These are phyloP conservation scores for Chaetothyriales sp. DNA, from an alignment of 2,329 filamentous ascomycete genomes.

Conservation along the genomic window DNA sequence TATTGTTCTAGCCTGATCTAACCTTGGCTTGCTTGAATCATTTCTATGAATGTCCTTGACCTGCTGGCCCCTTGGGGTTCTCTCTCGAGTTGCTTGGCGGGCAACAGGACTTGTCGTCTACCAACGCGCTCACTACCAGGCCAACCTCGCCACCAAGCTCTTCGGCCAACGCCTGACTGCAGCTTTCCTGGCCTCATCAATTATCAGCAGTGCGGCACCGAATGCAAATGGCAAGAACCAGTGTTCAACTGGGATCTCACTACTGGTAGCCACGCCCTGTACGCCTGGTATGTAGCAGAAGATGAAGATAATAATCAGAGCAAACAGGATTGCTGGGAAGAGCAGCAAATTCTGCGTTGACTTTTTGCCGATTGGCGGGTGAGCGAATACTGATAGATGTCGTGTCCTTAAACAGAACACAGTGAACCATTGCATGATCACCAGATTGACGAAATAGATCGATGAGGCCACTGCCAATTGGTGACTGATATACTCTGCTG, in stretches of 20 bases:
- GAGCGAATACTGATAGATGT: slow-evolving; percentile 55
- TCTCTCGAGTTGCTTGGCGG: background rate
- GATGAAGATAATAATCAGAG: slow-evolving; percentile 55
- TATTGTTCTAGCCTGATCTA: slow-evolving; percentile 1
- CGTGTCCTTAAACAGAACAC: slow-evolving; percentile 56
- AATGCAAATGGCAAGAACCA: slow-evolving; percentile 67
- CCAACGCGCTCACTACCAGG: slow-evolving; percentile 34
- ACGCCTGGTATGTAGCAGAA: slow-evolving; percentile 53
- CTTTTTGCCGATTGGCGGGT: slow-evolving; percentile 54
- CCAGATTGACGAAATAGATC: slow-evolving; percentile 68
- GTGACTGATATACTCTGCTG: slow-evolving; percentile 40
- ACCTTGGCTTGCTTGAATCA: slow-evolving; percentile 6
- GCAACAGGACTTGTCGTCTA: slow-evolving; percentile 23
- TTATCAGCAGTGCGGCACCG: slow-evolving; percentile 47
- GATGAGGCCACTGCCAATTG: slow-evolving; percentile 53
- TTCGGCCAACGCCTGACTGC: slow-evolving; percentile 46
- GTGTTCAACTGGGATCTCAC: slow-evolving; percentile 53
- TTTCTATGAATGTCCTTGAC: background rate
- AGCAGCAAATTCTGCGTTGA: slow-evolving; percentile 54
- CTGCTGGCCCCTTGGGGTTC: background rate
- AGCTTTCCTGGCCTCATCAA: slow-evolving; percentile 56
- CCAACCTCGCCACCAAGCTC: slow-evolving; percentile 44
- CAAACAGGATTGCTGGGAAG: slow-evolving; percentile 57
- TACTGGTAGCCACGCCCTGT: slow-evolving; percentile 47
- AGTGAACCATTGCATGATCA: slow-evolving; percentile 66